Conservation (phyloP, 2,329 filamentous ascomycete genomes). For the Hymenoscyphus albidus region DNA sequence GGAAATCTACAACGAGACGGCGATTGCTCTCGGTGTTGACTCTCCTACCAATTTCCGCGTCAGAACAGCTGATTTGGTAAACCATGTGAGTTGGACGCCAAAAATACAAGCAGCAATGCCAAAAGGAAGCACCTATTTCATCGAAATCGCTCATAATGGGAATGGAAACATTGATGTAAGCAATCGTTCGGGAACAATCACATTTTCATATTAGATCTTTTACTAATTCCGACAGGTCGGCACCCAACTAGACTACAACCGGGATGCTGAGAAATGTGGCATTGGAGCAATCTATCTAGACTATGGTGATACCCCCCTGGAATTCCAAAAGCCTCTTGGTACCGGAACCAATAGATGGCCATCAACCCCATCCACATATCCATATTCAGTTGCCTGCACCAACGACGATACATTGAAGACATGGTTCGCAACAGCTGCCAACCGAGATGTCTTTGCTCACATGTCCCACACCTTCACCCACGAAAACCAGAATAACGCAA, state of each 20-base stretch:
- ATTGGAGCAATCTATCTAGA: conserved; percentile 40
- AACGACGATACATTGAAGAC: conserved; percentile 44
- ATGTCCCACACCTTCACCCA: conserved; percentile 61
- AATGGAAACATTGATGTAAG: conserved; percentile 44
- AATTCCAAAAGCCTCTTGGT: conserved; percentile 44
- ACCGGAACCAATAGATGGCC: conserved; percentile 48
- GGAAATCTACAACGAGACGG: conserved; percentile 40
- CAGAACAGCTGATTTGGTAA: conserved; percentile 42
- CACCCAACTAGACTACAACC: neutral
- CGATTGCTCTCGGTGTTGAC: conserved; percentile 2
- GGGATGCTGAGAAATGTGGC: neutral
- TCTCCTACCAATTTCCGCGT: conserved; percentile 43
- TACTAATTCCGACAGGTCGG: neutral
- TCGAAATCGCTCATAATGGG: conserved; percentile 52
- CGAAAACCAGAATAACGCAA: conserved; percentile 53
- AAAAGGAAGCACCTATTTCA: conserved; percentile 44
- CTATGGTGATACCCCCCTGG: conserved; percentile 41
- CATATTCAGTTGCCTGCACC: conserved; percentile 38
- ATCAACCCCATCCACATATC: conserved; percentile 18
- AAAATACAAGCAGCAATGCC: conserved; percentile 42
- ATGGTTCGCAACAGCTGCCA: conserved; percentile 48
- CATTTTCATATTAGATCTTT: neutral
- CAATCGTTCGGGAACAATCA: too few species aligned
- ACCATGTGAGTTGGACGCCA: conserved; percentile 41
- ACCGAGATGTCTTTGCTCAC: conserved; percentile 48